Conservation (phyloP, 2,329 filamentous ascomycete genomes). For the Venturia pyrina region DNA sequence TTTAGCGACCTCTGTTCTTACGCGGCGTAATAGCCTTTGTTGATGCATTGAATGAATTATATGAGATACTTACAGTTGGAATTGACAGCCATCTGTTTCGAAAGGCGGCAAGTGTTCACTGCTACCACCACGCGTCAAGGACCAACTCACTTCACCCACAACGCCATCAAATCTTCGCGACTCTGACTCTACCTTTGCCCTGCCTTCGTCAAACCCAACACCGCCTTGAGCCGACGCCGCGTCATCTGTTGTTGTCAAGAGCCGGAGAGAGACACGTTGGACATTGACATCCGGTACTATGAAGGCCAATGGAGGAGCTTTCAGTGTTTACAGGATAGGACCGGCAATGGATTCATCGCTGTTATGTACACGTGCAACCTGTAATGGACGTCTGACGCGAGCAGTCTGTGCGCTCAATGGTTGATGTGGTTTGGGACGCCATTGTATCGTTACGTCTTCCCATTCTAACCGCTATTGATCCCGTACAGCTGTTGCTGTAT, state of each 20-base stretch:
- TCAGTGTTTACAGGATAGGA: not conserved
- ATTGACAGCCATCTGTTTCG: not conserved
- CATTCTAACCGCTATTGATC: slow-evolving; percentile 1
- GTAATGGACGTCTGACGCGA: not conserved
- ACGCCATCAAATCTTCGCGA: not conserved
- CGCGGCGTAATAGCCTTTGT: not conserved
- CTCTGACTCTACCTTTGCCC: not conserved
- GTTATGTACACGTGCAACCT: not conserved
- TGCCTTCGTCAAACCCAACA: not conserved
- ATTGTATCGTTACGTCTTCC: not conserved
- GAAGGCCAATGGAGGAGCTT: not conserved
- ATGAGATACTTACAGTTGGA: not conserved
- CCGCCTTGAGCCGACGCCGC: not conserved
- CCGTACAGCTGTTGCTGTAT: not conserved
- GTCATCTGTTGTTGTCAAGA: not conserved
- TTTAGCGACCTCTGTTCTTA: not conserved
- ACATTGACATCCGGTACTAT: not conserved
- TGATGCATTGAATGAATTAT: not conserved
- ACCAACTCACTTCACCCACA: not conserved
- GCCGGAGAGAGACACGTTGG: not conserved
- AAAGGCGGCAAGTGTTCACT: not conserved
- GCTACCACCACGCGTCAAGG: not conserved
- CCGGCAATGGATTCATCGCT: not conserved
- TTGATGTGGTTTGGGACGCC: not conserved
- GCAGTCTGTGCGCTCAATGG: not conserved